Conservation (phyloP, 805 yeast species). For the Candida tibetensis region DNA sequence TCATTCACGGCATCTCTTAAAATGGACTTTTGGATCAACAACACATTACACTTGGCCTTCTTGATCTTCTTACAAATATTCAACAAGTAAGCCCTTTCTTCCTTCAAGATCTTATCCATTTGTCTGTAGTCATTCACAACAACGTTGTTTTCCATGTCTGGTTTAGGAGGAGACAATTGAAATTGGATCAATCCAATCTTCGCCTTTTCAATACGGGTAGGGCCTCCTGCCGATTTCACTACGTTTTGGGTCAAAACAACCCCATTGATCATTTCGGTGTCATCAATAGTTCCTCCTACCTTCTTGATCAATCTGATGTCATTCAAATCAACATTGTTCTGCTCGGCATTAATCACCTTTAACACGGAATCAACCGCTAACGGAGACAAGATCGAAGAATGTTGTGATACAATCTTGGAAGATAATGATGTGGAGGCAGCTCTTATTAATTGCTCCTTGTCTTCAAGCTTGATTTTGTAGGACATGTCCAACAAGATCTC, state of each 20-base stretch:
- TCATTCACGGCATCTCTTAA: constrained; percentile 94
- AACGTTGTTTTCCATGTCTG: constrained; percentile 96
- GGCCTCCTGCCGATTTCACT: constrained; percentile 90
- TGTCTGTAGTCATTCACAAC: constrained; percentile 98
- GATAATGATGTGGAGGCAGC: constrained; percentile 95
- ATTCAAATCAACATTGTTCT: constrained; percentile 74
- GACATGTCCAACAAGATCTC: constrained; percentile 85
- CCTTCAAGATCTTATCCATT: constrained; percentile 97
- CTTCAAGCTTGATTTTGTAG: constrained; percentile 70
- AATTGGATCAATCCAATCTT: constrained; percentile 85
- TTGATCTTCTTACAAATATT: constrained; percentile 95
- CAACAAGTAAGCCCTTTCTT: constrained; percentile 92
- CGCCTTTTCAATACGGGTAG: constrained; percentile 92
- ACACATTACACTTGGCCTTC: constrained; percentile 92
- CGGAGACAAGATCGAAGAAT: constrained; percentile 81
- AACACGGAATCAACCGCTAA: constrained; percentile 92
- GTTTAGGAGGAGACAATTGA: constrained; percentile 95
- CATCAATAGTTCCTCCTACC: constrained; percentile 97
- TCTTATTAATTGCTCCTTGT: constrained; percentile 77
- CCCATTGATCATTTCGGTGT: constrained; percentile 89
- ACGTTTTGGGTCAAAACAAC: constrained; percentile 91
- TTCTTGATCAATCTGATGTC: constrained; percentile 89
- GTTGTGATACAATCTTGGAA: constrained; percentile 94
- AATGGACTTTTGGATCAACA: constrained; percentile 88
- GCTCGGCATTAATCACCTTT: constrained; percentile 60